Evolutionary conservation across 148 eudicot species (phyloP), one percentile per base, ranked within the genome.

Genomic region (Salicornia ramosissima): DNA sequence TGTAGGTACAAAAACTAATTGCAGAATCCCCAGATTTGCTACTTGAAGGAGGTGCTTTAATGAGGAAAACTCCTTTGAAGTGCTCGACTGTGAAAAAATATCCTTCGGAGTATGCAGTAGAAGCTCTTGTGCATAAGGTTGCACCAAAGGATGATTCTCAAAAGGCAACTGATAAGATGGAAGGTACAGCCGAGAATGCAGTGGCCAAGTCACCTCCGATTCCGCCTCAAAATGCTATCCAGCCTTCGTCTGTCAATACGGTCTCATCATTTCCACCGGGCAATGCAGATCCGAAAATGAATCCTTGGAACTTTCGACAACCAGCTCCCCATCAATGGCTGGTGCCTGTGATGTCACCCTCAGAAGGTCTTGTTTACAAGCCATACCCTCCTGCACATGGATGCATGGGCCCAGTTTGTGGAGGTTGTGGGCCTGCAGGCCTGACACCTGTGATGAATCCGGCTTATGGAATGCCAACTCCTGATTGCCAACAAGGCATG

Each of bases 351-450:
- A 86, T 91, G 99, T 82, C 97, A 24, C 97, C 98, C 52, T 82
- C 97, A 26, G 96, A 94, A 76, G 96, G 99, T 65, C 90, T 94
- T 14, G 83, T 94, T 29, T 94, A 91, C 90, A 94, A 89, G 84
- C 99, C 96, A 30, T 90, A 83, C 49, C 85, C 92, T 53, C 85
- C 92, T 45, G 89, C 83, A 31, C 88, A 85, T 4, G 95, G 83
- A 13, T 80, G 72, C 55, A 52, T 72, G 73, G 79, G 79, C 62
- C 86, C 84, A 0, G 71, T 54, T 58, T 81, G 69, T 34, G 82
- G 81, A 19, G 81, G 85, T 34, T 82, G 70, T 61, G 85, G 87
- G 29, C 83, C 87, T 53, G 78, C 71, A 0, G 78, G 81, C 21
- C 76, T 87, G 7, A 71, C 84, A 39, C 75, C 82, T 13, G 42